Evolutionary conservation across 2,329 filamentous ascomycete species (phyloP), one percentile per base, ranked within the genome.

Genomic region (Phaeoacremonium minimum): DNA sequence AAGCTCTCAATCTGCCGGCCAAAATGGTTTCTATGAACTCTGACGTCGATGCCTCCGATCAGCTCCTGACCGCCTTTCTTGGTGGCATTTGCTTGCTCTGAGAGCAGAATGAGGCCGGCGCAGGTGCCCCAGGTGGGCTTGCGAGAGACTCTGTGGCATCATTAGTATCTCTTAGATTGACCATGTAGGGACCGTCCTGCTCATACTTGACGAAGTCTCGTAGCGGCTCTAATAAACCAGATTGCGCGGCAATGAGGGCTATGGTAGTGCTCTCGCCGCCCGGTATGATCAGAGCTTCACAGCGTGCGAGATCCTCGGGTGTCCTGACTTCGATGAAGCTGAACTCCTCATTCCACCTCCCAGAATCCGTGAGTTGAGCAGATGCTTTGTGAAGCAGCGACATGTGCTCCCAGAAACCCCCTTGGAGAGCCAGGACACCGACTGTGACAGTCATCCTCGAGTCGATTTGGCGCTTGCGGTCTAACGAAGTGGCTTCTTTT

Each of bases 231-330:
- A 98, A 66, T 22, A 98, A 66, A 13, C 83, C 82, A 1, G 85
- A 88, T 45, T 90, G 77, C 15, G 80, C 80, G 4, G 93, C 93
- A 13, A 96, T 86, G 18, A 96, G 75, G 9, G 88, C 87, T 48
- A 98, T 94, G 4, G 91, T 84, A 2, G 93, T 97, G 63, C 88
- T 95, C 62, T 98, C 93, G 43, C 93, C 93, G 35, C 93, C 93
- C 4, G 93, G 93, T 32, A 98, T 80, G 54, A 98, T 80, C 30
- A 98, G 74, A 17, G 80, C 91, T 60, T 91, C 80, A 63, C 90
- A 97, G 48, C 57, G 60, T 5, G 73, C 66, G 19, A 98, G 73
- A 51, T 95, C 75, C 6, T 69, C 64, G 3, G 77, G 66, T 6
- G 83, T 96, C 41, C 91, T 83, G 32, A 97, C 87, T 60, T 95